Conservation (phyloP, 805 yeast species). For the Scheffersomyces ergatensis region DNA sequence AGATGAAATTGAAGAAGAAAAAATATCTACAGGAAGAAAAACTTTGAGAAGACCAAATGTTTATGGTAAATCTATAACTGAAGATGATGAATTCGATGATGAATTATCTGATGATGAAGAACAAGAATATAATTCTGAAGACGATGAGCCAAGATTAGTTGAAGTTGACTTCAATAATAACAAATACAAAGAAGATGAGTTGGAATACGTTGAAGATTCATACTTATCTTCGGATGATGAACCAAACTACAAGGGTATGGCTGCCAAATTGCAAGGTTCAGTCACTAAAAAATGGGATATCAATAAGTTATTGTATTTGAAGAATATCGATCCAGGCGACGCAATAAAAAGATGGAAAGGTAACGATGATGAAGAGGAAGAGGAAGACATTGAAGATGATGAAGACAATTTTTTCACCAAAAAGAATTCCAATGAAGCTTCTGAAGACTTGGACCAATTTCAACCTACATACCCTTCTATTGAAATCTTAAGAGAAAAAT, state of each 20-base stretch:
- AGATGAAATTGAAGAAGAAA: conserved; percentile 27
- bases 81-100: conserved; percentile 43
- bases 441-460: conserved; percentile 37
- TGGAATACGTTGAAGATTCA: conserved; percentile 47
- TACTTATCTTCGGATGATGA: conserved; percentile 42
- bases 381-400: conserved; percentile 44
- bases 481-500: conserved; percentile 45
- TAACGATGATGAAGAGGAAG: conserved; percentile 40
- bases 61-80: conserved; percentile 51
- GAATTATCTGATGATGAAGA: conserved; percentile 40
- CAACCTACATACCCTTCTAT: conserved; percentile 35
- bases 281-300: conserved; percentile 67
- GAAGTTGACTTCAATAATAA: conserved; percentile 45
- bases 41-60: conserved; percentile 60
- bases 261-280: conserved; percentile 58
- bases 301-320: conserved; percentile 75
- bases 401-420: conserved; percentile 54
- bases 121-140: conserved; percentile 31
- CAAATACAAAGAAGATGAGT: conserved; percentile 31
- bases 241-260: conserved; percentile 47
- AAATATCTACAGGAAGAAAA: conserved; percentile 55
- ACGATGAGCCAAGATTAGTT: conserved; percentile 35
- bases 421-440: conserved; percentile 24
- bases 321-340: conserved; percentile 71
- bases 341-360: conserved; percentile 70